Conservation (phyloP, 23 red algal species). For the Agarophyton chilense region DNA sequence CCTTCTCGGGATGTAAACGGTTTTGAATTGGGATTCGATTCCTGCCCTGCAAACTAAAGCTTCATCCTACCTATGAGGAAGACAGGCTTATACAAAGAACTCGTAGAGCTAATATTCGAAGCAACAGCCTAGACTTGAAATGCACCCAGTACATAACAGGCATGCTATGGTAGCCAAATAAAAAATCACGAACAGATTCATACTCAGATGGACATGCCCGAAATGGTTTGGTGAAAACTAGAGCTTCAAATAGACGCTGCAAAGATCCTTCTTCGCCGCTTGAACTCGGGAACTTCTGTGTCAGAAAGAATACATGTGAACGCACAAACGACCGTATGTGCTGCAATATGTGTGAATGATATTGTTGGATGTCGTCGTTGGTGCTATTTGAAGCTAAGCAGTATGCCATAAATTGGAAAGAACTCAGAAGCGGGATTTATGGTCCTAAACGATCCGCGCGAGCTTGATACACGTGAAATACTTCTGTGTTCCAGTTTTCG, state of each 20-base stretch:
- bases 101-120: too few relatives aligned
- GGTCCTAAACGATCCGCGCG: too few relatives aligned
- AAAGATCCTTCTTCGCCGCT: neutral
- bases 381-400: neutral
- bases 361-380: neutral
- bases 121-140: neutral
- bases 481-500: neutral
- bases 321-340: neutral
- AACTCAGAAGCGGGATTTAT: neutral
- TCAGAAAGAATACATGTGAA: neutral
- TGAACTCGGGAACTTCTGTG: neutral
- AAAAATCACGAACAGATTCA: too few relatives aligned
- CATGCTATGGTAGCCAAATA: neutral
- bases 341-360: neutral
- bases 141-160: neutral
- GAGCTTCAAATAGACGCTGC: neutral
- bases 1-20: neutral
- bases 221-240: too few relatives aligned
- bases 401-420: neutral
- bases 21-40: neutral
- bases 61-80: neutral
- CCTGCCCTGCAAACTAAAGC: neutral
- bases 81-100: too few relatives aligned
- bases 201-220: too few relatives aligned
- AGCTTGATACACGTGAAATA: too few relatives aligned